phyloP scores from a whole-genome alignment of 495 filamentous ascomycete species.

The Cudoniella acicularis region DNA sequence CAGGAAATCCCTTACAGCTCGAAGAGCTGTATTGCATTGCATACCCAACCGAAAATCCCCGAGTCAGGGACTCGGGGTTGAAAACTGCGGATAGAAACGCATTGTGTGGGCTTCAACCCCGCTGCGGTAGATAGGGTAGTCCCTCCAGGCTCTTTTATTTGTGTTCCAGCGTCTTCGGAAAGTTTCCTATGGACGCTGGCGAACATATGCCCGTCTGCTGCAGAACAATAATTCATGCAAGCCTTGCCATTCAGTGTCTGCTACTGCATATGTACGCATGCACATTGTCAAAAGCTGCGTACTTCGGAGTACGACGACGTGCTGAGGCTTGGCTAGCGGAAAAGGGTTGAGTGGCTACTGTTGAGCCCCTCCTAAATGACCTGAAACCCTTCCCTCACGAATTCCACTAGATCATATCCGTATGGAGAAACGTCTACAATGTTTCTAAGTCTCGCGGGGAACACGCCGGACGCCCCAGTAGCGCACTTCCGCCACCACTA shows the following conservation, averaged over 20 bases:
- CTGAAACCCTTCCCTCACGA: background rate
- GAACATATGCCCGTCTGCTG: background rate
- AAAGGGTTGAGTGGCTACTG: background rate
- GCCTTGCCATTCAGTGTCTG: background rate
- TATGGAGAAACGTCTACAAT: background rate
- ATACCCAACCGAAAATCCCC: background rate
- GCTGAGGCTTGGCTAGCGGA: background rate
- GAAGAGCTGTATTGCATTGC: background rate
- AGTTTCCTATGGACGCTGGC: background rate
- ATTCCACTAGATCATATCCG: background rate
- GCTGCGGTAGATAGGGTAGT: background rate
- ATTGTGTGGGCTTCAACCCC: background rate
- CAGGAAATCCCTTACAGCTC: background rate
- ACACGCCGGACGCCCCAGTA: background rate
- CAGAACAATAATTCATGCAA: background rate
- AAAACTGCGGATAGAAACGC: background rate
- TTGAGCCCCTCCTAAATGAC: background rate
- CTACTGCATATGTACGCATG: background rate
- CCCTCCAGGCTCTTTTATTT: background rate
- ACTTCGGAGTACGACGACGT: no score
- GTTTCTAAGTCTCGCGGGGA: background rate
- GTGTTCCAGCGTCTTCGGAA: background rate
- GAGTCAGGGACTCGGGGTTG: background rate
- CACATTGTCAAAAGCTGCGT: background rate
- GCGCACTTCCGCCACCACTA: background rate